phyloP scores from a whole-genome alignment of 2,329 filamentous ascomycete genomes.

The Tolypocladium ovalisporum region DNA sequence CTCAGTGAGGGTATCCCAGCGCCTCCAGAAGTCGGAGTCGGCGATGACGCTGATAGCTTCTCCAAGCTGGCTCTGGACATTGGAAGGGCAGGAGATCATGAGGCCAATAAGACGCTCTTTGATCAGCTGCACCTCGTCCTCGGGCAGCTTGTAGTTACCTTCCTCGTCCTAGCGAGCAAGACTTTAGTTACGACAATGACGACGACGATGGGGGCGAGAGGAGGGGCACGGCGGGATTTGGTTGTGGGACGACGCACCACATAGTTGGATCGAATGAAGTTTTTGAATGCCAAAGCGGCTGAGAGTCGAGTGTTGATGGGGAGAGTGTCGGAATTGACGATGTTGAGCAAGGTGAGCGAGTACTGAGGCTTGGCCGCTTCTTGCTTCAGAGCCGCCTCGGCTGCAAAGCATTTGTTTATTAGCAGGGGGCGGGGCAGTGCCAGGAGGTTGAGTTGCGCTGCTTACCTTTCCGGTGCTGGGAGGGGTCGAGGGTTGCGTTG shows the following conservation, averaged over 20 bases:
- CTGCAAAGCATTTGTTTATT: slow-evolving; percentile 38
- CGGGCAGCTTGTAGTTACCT: slow-evolving; percentile 79
- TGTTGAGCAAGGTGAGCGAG: slow-evolving; percentile 78
- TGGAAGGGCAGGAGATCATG: slow-evolving; percentile 85
- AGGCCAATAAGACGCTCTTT: slow-evolving; percentile 91
- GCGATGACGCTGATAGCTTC: slow-evolving; percentile 96
- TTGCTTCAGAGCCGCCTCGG: slow-evolving; percentile 67
- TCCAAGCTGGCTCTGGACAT: slow-evolving; percentile 85
- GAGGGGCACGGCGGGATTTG: neutral
- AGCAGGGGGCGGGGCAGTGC: slow-evolving; percentile 18
- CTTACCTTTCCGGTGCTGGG: slow-evolving; percentile 80
- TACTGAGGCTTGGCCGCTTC: slow-evolving; percentile 80
- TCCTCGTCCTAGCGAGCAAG: slow-evolving; percentile 60
- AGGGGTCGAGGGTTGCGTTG: slow-evolving; percentile 79
- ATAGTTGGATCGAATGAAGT: slow-evolving; percentile 92
- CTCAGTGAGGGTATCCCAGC: slow-evolving; percentile 92
- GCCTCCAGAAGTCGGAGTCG: slow-evolving; percentile 92
- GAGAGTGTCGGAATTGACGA: slow-evolving; percentile 66
- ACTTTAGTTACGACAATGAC: slow-evolving; percentile 5
- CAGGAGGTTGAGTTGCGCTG: slow-evolving; percentile 7
- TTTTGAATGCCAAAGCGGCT: slow-evolving; percentile 93
- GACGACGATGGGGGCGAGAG: neutral
- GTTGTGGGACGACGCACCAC: slow-evolving; percentile 42
- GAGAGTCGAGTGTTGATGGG: slow-evolving; percentile 73
- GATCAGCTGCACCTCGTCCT: slow-evolving; percentile 77